These are phyloP conservation scores for Amanita pallidorosea DNA, from an alignment of 768 basidiomycete genomes.

Conservation along the genomic window DNA sequence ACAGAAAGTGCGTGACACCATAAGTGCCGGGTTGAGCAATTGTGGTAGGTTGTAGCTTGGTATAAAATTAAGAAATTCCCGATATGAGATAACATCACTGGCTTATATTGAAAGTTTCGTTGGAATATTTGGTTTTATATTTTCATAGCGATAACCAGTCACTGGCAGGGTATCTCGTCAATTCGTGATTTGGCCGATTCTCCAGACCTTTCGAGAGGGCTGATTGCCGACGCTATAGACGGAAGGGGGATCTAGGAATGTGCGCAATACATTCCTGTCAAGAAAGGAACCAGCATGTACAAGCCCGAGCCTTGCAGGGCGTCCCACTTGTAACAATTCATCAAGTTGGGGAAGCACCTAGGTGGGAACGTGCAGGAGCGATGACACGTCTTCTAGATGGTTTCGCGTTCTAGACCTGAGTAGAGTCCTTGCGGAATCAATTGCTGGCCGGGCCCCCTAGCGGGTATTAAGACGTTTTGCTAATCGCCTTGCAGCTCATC, in stretches of 20 bases:
- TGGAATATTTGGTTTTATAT: background rate
- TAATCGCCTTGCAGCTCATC: slow-evolving; percentile 21
- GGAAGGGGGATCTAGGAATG: slow-evolving; percentile 31
- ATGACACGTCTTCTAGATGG: slow-evolving; percentile 30
- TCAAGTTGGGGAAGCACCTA: slow-evolving; percentile 39
- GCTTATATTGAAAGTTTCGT: no score
- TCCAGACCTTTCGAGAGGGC: no score
- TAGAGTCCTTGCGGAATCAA: slow-evolving; percentile 47
- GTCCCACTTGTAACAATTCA: slow-evolving; percentile 30
- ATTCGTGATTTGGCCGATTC: no score
- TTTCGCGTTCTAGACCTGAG: slow-evolving; percentile 50
- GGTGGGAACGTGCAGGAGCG: slow-evolving; percentile 11
- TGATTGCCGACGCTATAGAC: slow-evolving; percentile 8
- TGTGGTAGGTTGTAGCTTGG: no score
- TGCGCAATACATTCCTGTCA: slow-evolving; percentile 39
- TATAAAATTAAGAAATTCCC: slow-evolving; percentile 34
- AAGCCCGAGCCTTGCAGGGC: slow-evolving; percentile 26
- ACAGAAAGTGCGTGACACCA: slow-evolving; percentile 46
- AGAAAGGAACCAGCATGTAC: slow-evolving; percentile 25
- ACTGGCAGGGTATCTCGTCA: slow-evolving; percentile 10
- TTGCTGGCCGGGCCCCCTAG: slow-evolving; percentile 41
- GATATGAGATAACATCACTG: slow-evolving; percentile 39
- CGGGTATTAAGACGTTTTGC: slow-evolving; percentile 24
- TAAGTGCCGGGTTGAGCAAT: no score
- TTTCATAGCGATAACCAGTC: slow-evolving; percentile 20